Evolutionary conservation across 2,329 filamentous ascomycete species (phyloP), one percentile per base, ranked within the genome.

Genomic region (Cercospora beticola): DNA sequence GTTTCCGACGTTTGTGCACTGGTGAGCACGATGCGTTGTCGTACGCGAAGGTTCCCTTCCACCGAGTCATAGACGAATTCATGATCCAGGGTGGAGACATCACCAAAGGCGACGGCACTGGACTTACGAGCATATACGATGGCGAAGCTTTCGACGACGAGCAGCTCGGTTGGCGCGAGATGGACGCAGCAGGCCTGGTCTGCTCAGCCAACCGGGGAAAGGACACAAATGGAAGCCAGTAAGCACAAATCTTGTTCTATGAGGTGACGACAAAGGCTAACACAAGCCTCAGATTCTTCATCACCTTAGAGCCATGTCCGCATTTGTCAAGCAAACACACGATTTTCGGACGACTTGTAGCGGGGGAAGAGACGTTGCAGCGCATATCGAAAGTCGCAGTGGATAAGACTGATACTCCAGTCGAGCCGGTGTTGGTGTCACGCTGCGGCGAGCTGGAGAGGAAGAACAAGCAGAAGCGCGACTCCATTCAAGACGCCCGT

Each of bases 21-120:
- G 79, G 78, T 68, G 76, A 80, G 60, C 74, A 80, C 70, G 68
- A 77, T 52, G 74, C 73, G n/a, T 70, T 82, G 58, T 78, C 76
- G 23, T 82, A 82, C 73, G 78, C 78, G 49, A 71, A 75, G 57
- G 74, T 76, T 5, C 78, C 79, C 18, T 80, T 82, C 71, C 80
- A 82, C 70, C 75, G 81, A 10, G 75, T 82, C 58, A 82, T 82
- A 65, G 79, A 81, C 70, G 79, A 81, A 49, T 82, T 82, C 73
- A 82, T 82, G 80, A 74, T 82, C 3, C 81, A 82, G 73, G 81
- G 80, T 56, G 81, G 81, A 18, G 81, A 82, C 67, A 81, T 82
- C 31, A 79, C 76, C 3, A 76, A 77, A 30, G 78, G 79, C 61
- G 77, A 82, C 65, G 81, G 81, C 12, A 82, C 80, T 0, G 81